Base-by-base conservation (phyloP, 495 filamentous ascomycete species). In the Xylaria intraflava region DNA sequence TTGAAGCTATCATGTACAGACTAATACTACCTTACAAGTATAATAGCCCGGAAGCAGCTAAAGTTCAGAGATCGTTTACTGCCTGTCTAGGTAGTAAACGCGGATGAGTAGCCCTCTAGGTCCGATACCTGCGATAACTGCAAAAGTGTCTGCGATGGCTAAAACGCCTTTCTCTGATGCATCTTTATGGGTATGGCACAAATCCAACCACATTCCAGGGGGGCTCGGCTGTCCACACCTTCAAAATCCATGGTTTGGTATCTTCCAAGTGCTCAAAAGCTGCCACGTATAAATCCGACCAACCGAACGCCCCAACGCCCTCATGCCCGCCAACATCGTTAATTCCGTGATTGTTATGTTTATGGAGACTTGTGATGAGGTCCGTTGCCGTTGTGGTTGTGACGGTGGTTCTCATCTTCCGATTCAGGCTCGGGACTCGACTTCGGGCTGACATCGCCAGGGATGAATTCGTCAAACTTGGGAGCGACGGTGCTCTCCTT, bases 381-480 rank as follows among this genome's bases (percentile, higher is more conserved):
- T 20, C 48, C 52, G 36, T 65, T 53, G 7, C 58, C 54, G 10
- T 77, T 69, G 55, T 81, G 65, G 16, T 77, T 67, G 55, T 81
- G 66, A 24, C 31, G 22, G 30, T 52, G 40, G 6, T 29, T 23
- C 12, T 45, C 30, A 45, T 53, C 31, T 20, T 78, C 70, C 20
- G 78, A 73, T 56, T 87, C 83, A 16, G 82, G 80, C 67, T 94
- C 88, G 0, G 84, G 84, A 53, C 78, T 86, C 7, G 72, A 74
- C 61, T 75, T 72, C 3, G 80, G 75, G 53, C 79, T 84, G 5
- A 84, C 74, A 58, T 88, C 81, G 6, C 78, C 73, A 2, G 77
- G 65, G 48, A 95, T 89, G 59, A 95, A 95, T 65, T 94, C 88
- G 62, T 92, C 86, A 20, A 82, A 77, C 57, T 86, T 83, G 45